Conservation (phyloP, 768 basidiomycete genomes). For the Hortiboletus flavorubellus region DNA sequence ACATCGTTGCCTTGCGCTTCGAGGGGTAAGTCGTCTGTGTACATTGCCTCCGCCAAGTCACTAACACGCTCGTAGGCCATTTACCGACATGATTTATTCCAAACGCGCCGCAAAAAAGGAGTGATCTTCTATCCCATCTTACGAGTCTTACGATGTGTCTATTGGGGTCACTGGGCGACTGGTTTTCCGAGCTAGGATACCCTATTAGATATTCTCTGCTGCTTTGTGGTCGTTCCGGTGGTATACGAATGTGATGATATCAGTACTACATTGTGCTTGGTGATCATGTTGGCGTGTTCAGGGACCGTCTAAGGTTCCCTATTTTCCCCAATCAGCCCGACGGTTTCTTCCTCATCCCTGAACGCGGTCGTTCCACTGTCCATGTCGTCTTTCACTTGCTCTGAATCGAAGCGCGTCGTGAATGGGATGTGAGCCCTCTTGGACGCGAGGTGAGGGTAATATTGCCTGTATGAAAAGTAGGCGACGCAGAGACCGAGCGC, state of each 20-base stretch:
- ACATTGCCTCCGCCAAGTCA: background rate
- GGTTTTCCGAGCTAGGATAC: background rate
- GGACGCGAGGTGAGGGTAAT: conserved; percentile 66
- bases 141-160: background rate
- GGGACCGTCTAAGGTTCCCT: conserved; percentile 6
- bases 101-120: conserved; percentile 37
- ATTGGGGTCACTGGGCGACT: background rate
- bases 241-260: background rate
- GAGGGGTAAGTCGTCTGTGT: conserved; percentile 68
- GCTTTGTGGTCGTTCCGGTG: background rate
- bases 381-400: conserved; percentile 8
- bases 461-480: conserved; percentile 77
- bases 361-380: conserved; percentile 2
- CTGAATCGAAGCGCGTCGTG: conserved; percentile 52
- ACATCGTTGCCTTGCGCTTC: conserved; percentile 77
- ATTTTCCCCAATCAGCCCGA: conserved; percentile 16
- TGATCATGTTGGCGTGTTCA: background rate
- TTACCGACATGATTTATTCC: conserved; percentile 80
- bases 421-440: conserved; percentile 62
- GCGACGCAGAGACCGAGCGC: conserved; percentile 68
- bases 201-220: background rate
- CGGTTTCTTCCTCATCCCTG: conserved; percentile 17
- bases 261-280: background rate
- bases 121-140: conserved; percentile 2
- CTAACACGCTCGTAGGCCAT: conserved; percentile 45